Base-by-base conservation (phyloP, 2,329 filamentous ascomycete species). In the Cladosporium austrohemisphaericum region DNA sequence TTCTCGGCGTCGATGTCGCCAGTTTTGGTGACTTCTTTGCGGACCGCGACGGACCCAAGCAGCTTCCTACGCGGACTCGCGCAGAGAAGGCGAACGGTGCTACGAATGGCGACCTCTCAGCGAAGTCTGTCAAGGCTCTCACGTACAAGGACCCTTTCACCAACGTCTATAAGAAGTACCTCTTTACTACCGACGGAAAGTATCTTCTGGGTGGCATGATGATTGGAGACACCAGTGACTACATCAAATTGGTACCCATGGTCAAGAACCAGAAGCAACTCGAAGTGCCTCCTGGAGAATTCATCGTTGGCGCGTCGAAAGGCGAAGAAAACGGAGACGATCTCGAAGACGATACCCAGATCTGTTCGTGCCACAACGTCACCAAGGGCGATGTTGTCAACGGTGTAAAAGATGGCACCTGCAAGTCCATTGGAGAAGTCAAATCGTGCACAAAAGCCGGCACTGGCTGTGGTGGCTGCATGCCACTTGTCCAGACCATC, bases 141-240 rank as follows among this genome's bases (percentile, higher is more conserved):
- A 92, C 86, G 0, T 95, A 95, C 71, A 89, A 85, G 54, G 90
- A 95, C 61, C 90, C 90, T 0, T 95, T 95, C 64, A 79, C 83
- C 49, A 84, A 88, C 40, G 81, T 95, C 1, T 95, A 95, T 73
- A 95, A 95, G 68, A 95, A 95, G 64, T 95, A 93, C 66, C 72
- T 95, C 9, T 95, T 95, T 62, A 94, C 90, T 0, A 74, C 84
- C 62, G 91, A 95, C 63, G 90, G 90, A 20, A 94, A 94, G 65
- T 92, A 92, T 60, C 74, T 95, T 1, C 79, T 95, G 0, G 90
- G 90, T n/a, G 91, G 90, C 3, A 95, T 95, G 88, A 95, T 95
- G 88, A 93, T 95, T 53, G 91, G 90, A 31, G 90, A 95, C 61
- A 94, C 88, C 0, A 85, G 80, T 55, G 90, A 95, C 70, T 95